These are phyloP conservation scores for Acorus calamus DNA, from an alignment of 106 monocot species.

Conservation along the genomic window DNA sequence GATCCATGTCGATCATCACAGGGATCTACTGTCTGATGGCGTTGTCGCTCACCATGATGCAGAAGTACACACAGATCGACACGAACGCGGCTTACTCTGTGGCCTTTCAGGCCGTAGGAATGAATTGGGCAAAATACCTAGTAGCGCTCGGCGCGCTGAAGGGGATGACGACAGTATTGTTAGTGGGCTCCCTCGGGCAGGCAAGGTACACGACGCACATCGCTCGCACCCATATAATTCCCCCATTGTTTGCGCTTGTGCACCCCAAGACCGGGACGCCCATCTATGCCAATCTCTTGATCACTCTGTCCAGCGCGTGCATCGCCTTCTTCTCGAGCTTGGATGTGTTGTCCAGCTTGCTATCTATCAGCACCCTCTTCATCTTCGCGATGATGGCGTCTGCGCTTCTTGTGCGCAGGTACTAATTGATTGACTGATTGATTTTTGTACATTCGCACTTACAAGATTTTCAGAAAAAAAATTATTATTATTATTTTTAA, in stretches of 20 bases:
- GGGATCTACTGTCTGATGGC: constrained; percentile 9
- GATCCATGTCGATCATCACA: constrained; percentile 10
- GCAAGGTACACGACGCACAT: constrained; percentile 16
- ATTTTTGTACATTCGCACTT: too few species aligned
- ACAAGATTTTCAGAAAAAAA: too few species aligned
- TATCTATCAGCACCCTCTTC: constrained; percentile 16
- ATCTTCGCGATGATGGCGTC: constrained; percentile 14
- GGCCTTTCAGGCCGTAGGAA: constrained; percentile 3
- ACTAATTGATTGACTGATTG: neutral
- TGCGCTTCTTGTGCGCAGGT: constrained; percentile 10
- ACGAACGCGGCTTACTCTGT: constrained; percentile 6
- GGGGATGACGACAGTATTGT: neutral
- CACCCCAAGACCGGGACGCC: constrained; percentile 9
- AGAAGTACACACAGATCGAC: constrained; percentile 10
- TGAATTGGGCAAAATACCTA: constrained; percentile 4
- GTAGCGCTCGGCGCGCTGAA: too few species aligned
- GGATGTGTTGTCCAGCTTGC: constrained; percentile 8
- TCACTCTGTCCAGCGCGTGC: constrained; percentile 1
- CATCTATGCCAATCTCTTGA: constrained; percentile 3
- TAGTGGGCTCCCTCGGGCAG: constrained; percentile 8
- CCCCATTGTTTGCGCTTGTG: constrained; percentile 4
- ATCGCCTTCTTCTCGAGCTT: constrained; percentile 16
- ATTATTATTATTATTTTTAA: too few species aligned
- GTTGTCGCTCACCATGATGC: constrained; percentile 3
- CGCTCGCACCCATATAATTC: constrained; percentile 14